Conservation (phyloP, 2,329 filamentous ascomycete species). For the Colletotrichum sp. region DNA sequence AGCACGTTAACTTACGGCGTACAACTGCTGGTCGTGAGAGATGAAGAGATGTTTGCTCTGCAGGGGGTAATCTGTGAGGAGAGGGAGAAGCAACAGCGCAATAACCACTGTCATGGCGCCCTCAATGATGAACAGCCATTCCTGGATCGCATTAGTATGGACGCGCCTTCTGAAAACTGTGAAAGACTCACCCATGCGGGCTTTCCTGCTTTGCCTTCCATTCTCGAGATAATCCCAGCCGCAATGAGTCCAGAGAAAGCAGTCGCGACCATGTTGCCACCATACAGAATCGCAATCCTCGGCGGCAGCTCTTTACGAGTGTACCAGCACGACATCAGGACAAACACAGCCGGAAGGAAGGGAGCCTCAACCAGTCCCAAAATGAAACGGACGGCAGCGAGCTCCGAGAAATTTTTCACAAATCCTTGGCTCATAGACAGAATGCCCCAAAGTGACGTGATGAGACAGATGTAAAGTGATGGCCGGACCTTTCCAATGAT, state of each 20-base stretch:
- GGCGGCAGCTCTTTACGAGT: slow-evolving; percentile 67
- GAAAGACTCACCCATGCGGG: background rate
- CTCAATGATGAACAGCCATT: slow-evolving; percentile 62
- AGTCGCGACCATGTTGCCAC: slow-evolving; percentile 69
- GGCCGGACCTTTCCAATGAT: slow-evolving; percentile 7
- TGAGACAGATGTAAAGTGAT: background rate
- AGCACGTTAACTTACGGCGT: background rate
- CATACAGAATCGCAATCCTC: slow-evolving; percentile 62
- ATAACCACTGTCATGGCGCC: slow-evolving; percentile 45
- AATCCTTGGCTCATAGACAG: slow-evolving; percentile 6
- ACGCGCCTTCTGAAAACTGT: background rate
- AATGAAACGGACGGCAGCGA: slow-evolving; percentile 43
- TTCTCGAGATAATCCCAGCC: slow-evolving; percentile 64
- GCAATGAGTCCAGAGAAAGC: slow-evolving; percentile 72
- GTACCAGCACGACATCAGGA: slow-evolving; percentile 66
- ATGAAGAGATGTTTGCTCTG: slow-evolving; percentile 8
- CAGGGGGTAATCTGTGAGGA: slow-evolving; percentile 27
- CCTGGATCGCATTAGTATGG: slow-evolving; percentile 41
- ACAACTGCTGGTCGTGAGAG: background rate
- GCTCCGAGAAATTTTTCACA: background rate
- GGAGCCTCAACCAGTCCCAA: slow-evolving; percentile 61
- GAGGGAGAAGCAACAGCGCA: slow-evolving; percentile 19
- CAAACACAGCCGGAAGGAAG: slow-evolving; percentile 44
- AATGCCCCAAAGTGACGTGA: background rate
- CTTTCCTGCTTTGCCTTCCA: slow-evolving; percentile 40